Evolutionary conservation across 2,329 filamentous ascomycete species (phyloP).

Genomic region (Chalaropsis thielavioides): DNA sequence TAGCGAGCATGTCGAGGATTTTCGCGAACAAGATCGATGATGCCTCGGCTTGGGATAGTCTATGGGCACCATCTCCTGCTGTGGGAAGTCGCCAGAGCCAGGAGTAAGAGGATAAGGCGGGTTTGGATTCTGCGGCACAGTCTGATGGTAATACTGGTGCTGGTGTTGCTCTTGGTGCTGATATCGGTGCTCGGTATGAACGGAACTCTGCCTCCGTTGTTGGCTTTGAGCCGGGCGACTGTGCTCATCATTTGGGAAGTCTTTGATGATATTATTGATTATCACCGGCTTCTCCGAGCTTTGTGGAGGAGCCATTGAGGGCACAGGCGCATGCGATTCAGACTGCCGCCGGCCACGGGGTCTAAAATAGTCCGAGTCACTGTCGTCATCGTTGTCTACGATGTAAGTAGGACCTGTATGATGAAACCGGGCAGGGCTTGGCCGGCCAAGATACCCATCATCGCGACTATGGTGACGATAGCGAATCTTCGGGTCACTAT

Average conservation of each 20-base stretch:
- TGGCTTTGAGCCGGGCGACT: not conserved
- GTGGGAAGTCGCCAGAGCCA: not conserved
- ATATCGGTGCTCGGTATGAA: not conserved
- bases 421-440: conserved; percentile 2
- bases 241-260: conserved; percentile 7
- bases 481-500: not conserved
- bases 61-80: not conserved
- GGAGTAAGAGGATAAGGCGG: not conserved
- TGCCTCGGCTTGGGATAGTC: not conserved
- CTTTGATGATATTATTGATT: conserved; percentile 6
- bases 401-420: conserved; percentile 7
- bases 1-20: not conserved
- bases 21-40: not conserved
- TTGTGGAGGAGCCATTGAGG: not conserved
- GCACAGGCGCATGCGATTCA: not conserved
- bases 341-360: not conserved
- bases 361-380: not conserved
- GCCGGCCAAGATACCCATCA: not conserved
- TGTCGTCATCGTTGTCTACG: not conserved
- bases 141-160: not conserved
- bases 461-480: not conserved
- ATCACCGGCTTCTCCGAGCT: not conserved
- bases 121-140: not conserved
- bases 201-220: not conserved
- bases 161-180: not conserved